Conservation (phyloP, 176 grass and related monocot genomes). For the Poa annua region DNA sequence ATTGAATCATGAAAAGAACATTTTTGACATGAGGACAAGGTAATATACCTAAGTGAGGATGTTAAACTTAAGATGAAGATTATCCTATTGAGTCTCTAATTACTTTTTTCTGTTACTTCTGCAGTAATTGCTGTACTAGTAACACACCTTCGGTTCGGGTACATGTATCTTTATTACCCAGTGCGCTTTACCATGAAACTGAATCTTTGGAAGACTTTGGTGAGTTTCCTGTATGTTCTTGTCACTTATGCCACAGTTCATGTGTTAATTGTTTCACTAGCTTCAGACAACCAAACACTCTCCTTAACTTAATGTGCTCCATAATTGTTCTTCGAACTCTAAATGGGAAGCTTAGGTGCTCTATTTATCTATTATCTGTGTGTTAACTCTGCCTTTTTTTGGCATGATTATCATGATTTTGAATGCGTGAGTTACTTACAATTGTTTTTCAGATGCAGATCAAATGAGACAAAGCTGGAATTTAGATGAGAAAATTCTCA, state of each 20-base stretch:
- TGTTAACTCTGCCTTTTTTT: slow-evolving; percentile 2
- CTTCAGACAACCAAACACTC: slow-evolving; percentile 14
- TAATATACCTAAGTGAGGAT: slow-evolving; percentile 10
- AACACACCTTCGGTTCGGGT: slow-evolving; percentile 14
- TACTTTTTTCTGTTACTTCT: neutral
- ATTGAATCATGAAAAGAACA: neutral
- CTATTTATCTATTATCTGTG: slow-evolving; percentile 16
- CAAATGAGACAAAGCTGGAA: slow-evolving; percentile 33
- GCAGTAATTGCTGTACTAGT: slow-evolving; percentile 23
- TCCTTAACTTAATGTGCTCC: slow-evolving; percentile 5
- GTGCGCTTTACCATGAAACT: neutral
- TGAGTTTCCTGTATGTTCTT: slow-evolving; percentile 36
- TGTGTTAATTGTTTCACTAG: neutral
- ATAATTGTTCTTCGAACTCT: neutral
- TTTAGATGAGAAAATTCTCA: slow-evolving; percentile 68
- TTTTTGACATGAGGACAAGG: slow-evolving; percentile 40
- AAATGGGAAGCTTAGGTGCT: neutral
- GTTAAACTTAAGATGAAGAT: neutral
- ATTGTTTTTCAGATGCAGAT: slow-evolving; percentile 35
- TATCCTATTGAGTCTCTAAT: slow-evolving; percentile 13
- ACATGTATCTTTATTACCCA: slow-evolving; percentile 23
- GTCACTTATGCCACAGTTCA: slow-evolving; percentile 8
- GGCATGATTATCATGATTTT: slow-evolving; percentile 6
- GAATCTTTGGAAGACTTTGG: slow-evolving; percentile 14
- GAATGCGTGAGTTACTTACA: neutral